Percentiles rank a stretch among this genome's conserved stretches.
These are phyloP conservation scores for Gloeostereum incarnatum DNA, from an alignment of 768 basidiomycete species.

Conservation along the genomic window DNA sequence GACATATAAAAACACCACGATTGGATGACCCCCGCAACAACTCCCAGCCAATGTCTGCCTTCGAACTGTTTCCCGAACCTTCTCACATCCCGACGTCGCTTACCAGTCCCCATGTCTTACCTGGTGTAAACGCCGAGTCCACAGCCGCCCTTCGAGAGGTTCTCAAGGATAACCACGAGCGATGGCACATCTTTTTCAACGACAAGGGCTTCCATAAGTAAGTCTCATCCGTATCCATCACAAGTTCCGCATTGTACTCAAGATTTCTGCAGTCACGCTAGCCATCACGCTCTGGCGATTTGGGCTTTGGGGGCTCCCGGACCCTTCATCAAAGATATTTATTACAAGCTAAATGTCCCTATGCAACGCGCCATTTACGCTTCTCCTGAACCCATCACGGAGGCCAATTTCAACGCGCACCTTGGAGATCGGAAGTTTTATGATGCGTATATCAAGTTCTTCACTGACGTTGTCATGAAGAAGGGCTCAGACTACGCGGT, in stretches of 20 bases:
- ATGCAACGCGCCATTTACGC: conserved; percentile 26
- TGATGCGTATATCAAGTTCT: conserved; percentile 46
- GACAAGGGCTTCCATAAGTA: conserved; percentile 42
- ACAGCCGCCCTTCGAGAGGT: conserved; percentile 16
- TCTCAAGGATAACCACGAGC: conserved; percentile 39
- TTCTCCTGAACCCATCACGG: conserved; percentile 36
- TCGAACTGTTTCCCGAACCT: background rate
- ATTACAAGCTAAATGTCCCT: conserved; percentile 19
- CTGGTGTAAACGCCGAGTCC: conserved; percentile 15
- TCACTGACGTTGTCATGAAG: conserved; percentile 28
- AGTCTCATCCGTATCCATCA: conserved; percentile 9
- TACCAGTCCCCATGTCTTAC: conserved; percentile 1
- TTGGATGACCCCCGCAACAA: no score
- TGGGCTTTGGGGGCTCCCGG: conserved; percentile 50
- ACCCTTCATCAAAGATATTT: conserved; percentile 23
- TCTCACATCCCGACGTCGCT: background rate
- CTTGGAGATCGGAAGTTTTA: conserved; percentile 54
- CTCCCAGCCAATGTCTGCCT: background rate
- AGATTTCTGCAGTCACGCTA: conserved; percentile 32
- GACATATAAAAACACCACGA: no score
- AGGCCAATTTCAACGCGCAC: conserved; percentile 41
- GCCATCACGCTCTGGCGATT: conserved; percentile 49
- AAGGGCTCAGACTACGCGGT: conserved; percentile 35
- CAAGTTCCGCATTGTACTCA: background rate
- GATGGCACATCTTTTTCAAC: conserved; percentile 41